Base-by-base conservation (phyloP, 805 yeast species). In the Komagataella populi region DNA sequence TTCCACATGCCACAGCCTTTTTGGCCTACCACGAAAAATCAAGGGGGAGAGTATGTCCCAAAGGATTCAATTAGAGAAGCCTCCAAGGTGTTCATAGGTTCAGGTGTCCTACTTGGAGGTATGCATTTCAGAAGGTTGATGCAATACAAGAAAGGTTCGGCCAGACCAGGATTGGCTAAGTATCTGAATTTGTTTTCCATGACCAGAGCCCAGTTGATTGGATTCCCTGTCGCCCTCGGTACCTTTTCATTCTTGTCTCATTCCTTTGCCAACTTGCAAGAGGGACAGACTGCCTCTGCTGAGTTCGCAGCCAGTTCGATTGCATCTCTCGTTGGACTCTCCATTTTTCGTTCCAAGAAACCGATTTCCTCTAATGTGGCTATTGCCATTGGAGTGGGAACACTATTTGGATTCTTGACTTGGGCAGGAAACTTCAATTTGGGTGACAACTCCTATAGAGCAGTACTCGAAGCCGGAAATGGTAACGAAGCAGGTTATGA, bases 391-490 rank as follows among this genome's bases (percentile, higher is more conserved):
- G 67, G 73, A 39, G 60, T 70, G 17, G 82, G 78, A 6, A 52
- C 64, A 24, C 57, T 67, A n/a, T 64, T 70, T n/a, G 80, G 77
- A 4, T 54, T 72, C 30, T 66, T 70, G 51, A 60, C 64, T 59
- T 80, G 86, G 84, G 77, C 78, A 17, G 84, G 80, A 53, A 75
- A 76, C 46, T 62, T 74, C 46, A 77, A 75, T 60, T 63, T 74
- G 58, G 68, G 69, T 20, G 67, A 68, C 52, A 67, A 80, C 57
- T 70, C 75, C 53, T 70, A 67, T 49, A 71, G 72, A 4, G 69
- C 70, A 61, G 67, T 63, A 62, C 61, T 55, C 55, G 66, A 70
- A 53, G 65, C 64, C 46, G 71, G 65, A 44, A 68, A 67, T 57
- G 69, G 66, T 43, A 61, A 67, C 45, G 72, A 73, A 66, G 67